These are phyloP conservation scores for Kwoniella dejecticola DNA, from an alignment of 768 basidiomycete genomes.

Conservation along the genomic window DNA sequence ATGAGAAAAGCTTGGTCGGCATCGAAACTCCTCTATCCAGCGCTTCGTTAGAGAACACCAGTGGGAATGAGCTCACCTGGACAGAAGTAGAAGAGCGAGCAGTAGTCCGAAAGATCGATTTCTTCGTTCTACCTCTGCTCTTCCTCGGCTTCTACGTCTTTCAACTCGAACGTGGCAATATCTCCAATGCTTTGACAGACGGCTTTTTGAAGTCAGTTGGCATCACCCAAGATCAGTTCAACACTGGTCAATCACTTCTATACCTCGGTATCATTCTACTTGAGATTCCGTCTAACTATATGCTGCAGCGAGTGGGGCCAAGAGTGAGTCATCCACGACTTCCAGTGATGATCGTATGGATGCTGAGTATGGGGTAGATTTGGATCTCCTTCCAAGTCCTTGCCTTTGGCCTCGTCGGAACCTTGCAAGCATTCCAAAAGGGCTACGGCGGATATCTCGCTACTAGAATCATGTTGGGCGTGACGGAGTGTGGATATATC, in stretches of 20 bases:
- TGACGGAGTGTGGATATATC: conserved; percentile 48
- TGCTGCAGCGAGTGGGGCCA: conserved; percentile 39
- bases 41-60: background rate
- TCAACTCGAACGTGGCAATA: conserved; percentile 45
- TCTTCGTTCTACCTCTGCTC: conserved; percentile 41
- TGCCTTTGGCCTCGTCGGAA: conserved; percentile 48
- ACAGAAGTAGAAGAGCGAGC: conserved; percentile 21
- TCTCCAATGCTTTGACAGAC: conserved; percentile 49
- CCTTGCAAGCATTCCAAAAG: conserved; percentile 46
- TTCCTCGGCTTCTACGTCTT: conserved; percentile 45
- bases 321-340: conserved; percentile 13
- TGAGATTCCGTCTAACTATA: conserved; percentile 51
- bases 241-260: conserved; percentile 46
- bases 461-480: conserved; percentile 43
- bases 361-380: conserved; percentile 14
- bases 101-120: conserved; percentile 29
- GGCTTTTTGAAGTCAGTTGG: conserved; percentile 45
- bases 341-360: too few species aligned
- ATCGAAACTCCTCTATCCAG: background rate
- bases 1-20: background rate
- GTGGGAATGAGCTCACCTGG: conserved; percentile 1
- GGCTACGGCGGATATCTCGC: conserved; percentile 40
- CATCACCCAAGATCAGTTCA: conserved; percentile 51
- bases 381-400: conserved; percentile 52
- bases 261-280: conserved; percentile 51